These are phyloP conservation scores for Leishmania tarentolae DNA, from an alignment of 208 protist genomes.

Conservation along the genomic window DNA sequence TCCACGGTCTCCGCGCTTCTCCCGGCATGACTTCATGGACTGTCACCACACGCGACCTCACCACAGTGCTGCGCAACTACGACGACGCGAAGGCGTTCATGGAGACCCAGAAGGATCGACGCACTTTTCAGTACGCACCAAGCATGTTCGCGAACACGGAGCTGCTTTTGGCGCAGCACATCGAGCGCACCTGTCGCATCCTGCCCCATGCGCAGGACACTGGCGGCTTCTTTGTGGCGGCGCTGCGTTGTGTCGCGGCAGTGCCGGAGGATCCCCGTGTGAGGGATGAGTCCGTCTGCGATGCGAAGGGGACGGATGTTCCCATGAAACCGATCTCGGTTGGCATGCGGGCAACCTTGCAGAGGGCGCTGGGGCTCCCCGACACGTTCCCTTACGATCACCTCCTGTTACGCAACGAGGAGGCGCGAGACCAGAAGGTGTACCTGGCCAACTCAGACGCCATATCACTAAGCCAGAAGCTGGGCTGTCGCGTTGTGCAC, in stretches of 20 bases:
- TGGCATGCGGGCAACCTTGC: slow-evolving; percentile 41
- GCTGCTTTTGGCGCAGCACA: slow-evolving; percentile 60
- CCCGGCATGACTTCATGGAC: slow-evolving; percentile 85
- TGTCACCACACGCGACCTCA: slow-evolving; percentile 72
- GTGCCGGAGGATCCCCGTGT: slow-evolving; percentile 28
- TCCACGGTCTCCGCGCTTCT: slow-evolving; percentile 72
- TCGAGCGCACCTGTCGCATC: slow-evolving; percentile 87
- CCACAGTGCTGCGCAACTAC: slow-evolving; percentile 44
- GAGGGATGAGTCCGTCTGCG: slow-evolving; percentile 7
- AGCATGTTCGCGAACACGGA: slow-evolving; percentile 76
- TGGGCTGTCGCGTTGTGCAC: slow-evolving; percentile 69
- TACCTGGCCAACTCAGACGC: slow-evolving; percentile 71
- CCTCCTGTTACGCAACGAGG: slow-evolving; percentile 67
- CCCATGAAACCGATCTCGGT: slow-evolving; percentile 51
- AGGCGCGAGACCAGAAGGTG: slow-evolving; percentile 71
- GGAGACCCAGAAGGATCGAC: slow-evolving; percentile 24
- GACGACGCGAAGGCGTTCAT: slow-evolving; percentile 66
- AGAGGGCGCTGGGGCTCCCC: slow-evolving; percentile 51
- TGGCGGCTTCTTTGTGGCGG: slow-evolving; percentile 97
- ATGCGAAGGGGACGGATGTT: slow-evolving; percentile 7
- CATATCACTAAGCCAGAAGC: slow-evolving; percentile 46
- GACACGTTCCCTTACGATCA: slow-evolving; percentile 59
- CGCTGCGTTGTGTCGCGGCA: slow-evolving; percentile 79
- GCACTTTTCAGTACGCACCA: slow-evolving; percentile 68
- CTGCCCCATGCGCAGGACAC: slow-evolving; percentile 96